Evolutionary conservation across 2,329 filamentous ascomycete species (phyloP), one percentile per base, ranked within the genome.

Genomic region (Penicillium polonicum): DNA sequence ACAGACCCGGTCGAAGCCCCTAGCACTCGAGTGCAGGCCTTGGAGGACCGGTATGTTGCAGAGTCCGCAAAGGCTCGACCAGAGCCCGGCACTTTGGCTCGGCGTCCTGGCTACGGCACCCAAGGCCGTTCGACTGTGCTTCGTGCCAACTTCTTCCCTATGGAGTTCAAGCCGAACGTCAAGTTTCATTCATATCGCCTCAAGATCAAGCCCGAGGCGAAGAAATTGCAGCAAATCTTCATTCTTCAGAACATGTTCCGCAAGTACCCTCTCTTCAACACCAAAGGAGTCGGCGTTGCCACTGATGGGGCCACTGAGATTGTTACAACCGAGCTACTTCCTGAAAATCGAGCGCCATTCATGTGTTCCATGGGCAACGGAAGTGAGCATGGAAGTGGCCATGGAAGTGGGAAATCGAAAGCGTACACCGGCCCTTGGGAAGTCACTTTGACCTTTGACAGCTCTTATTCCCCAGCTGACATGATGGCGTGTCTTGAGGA

Each of bases 101-200:
- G 52, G 5, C 62, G 65, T 21, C 65, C 65, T 13, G 52, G 36
- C 4, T 67, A 65, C 57, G 64, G 60, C n/a, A 58, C 25, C 4
- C 27, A 44, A 36, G 65, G 64, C 19, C 49, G 35, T 8, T 0
- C 25, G 0, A 46, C 58, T 4, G 35, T 41, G 2, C 36, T 66
- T 17, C 58, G 62, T 10, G 57, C 64, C 2, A 65, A 67, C 25
- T 65, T 65, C 43, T 64, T 66, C 25, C 25, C 50, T 0, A 39
- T 65, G 27, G 13, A 31, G 0, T 57, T 67, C 44, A 55, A 60
- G 12, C 57, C 55, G 0, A 21, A 25, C 2, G 5, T 55, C 17
- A 38, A 19, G 3, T 58, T 62, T 36, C 35, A 56, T 25, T 55
- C 50, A 0, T 65, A 66, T 41, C 45, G 29, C 0, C 43, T 61